Percentiles rank a stretch among this genome's conserved stretches.
phyloP scores from a whole-genome alignment of 2,329 filamentous ascomycete genomes.

The Trichoderma gracile region DNA sequence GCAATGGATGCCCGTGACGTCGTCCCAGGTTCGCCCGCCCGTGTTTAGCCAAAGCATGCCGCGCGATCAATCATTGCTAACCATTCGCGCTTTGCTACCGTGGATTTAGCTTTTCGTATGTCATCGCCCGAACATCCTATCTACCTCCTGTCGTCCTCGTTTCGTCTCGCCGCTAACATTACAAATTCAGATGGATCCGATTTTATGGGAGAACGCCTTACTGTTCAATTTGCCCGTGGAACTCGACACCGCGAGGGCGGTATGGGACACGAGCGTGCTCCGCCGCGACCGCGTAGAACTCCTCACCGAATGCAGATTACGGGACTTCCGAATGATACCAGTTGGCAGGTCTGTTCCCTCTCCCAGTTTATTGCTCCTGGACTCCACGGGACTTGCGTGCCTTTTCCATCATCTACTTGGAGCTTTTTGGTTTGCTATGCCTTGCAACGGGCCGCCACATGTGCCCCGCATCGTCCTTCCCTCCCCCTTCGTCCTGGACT shows the following conservation, averaged over 20 bases:
- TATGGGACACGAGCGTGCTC: constrained; percentile 53
- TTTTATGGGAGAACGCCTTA: constrained; percentile 96
- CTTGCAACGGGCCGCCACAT: constrained; percentile 29
- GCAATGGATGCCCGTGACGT: constrained; percentile 97
- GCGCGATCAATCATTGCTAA: constrained; percentile 28
- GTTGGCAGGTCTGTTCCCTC: constrained; percentile 96
- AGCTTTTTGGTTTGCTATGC: constrained; percentile 35
- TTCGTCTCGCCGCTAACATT: constrained; percentile 2
- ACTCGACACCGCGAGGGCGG: constrained; percentile 58
- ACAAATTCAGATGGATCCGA: constrained; percentile 80
- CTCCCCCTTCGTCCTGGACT: constrained; percentile 28
- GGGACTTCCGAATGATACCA: constrained; percentile 96
- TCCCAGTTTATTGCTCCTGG: constrained; percentile 59
- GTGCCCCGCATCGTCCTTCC: constrained; percentile 26
- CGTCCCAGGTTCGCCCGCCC: constrained; percentile 75
- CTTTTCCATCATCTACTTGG: constrained; percentile 37
- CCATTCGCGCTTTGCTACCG: constrained; percentile 15
- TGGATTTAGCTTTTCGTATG: constrained; percentile 60
- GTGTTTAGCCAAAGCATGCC: not conserved
- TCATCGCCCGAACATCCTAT: constrained; percentile 36
- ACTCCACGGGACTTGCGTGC: constrained; percentile 41
- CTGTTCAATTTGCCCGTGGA: constrained; percentile 96
- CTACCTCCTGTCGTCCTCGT: constrained; percentile 25
- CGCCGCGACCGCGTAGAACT: constrained; percentile 84
- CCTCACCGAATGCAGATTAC: constrained; percentile 96